Conservation (phyloP, 805 yeast species). For the Pichia insulana region DNA sequence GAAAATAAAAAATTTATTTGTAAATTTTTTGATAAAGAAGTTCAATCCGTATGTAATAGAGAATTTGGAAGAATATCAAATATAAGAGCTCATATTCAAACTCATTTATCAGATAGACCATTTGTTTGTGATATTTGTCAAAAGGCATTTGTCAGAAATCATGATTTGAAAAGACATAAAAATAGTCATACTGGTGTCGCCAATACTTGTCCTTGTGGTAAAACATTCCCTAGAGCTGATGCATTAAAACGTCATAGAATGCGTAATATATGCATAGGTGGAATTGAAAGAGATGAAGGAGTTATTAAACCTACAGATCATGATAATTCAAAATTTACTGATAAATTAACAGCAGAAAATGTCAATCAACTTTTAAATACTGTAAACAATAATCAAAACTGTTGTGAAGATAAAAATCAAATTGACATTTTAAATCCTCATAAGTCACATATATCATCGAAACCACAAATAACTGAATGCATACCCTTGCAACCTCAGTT, state of each 20-base stretch:
- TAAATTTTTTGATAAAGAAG: conserved; percentile 31
- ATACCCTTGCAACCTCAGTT: too few relatives aligned
- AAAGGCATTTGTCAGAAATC: conserved; percentile 89
- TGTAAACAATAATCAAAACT: neutral
- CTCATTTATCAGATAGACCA: conserved; percentile 92
- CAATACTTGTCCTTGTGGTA: conserved; percentile 85
- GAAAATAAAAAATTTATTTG: conserved; percentile 66
- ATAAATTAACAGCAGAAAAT: conserved; percentile 1
- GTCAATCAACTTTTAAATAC: neutral
- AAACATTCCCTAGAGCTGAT: conserved; percentile 82
- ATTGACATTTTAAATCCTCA: too few relatives aligned
- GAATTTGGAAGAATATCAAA: conserved; percentile 82
- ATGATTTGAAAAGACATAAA: conserved; percentile 83
- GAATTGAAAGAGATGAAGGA: conserved; percentile 35
- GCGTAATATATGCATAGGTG: conserved; percentile 78
- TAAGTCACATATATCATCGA: too few relatives aligned
- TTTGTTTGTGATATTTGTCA: conserved; percentile 71
- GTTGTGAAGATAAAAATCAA: too few relatives aligned
- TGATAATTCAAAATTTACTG: neutral
- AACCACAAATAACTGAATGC: too few relatives aligned
- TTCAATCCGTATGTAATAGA: conserved; percentile 64
- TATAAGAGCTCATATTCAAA: conserved; percentile 90
- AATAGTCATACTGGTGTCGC: conserved; percentile 75
- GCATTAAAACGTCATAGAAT: conserved; percentile 76
- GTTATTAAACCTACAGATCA: conserved; percentile 12